Evolutionary conservation across 2,329 filamentous ascomycete species (phyloP).

Genomic region (Diaporthe sp.): DNA sequence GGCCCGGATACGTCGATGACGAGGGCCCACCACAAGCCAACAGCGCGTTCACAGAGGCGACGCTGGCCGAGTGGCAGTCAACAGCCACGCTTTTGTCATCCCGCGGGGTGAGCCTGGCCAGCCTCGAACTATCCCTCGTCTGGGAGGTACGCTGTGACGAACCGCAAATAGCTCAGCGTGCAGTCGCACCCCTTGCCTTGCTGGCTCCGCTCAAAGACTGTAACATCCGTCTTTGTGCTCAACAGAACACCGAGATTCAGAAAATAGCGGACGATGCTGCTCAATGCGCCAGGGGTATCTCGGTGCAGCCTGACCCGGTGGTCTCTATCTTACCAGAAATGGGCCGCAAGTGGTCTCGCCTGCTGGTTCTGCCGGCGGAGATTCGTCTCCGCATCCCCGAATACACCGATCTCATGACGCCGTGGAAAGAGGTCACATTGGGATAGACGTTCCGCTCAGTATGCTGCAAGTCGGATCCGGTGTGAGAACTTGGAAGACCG

Average conservation of each 20-base stretch:
- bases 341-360: not conserved
- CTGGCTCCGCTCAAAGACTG: not conserved
- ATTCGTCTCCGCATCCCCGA: conserved; percentile 43
- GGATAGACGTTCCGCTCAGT: not conserved
- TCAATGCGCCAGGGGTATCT: conserved; percentile 14
- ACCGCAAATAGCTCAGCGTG: not conserved
- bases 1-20: not conserved
- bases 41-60: not conserved
- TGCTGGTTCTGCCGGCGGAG: conserved; percentile 43
- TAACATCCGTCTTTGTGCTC: not conserved
- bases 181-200: not conserved
- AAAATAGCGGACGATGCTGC: conserved; percentile 34
- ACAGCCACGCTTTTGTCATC: not conserved
- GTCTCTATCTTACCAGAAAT: not conserved
- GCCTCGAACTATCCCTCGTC: not conserved
- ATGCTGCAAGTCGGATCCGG: not conserved
- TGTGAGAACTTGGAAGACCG: not conserved
- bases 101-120: not conserved
- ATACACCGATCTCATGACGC: conserved; percentile 46
- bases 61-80: not conserved
- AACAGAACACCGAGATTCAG: not conserved
- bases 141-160: not conserved
- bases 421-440: conserved; percentile 44
- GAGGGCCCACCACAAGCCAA: not conserved
- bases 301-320: not conserved